phyloP scores from a whole-genome alignment of 2,329 filamentous ascomycete genomes.

The Fusarium mundagurra region DNA sequence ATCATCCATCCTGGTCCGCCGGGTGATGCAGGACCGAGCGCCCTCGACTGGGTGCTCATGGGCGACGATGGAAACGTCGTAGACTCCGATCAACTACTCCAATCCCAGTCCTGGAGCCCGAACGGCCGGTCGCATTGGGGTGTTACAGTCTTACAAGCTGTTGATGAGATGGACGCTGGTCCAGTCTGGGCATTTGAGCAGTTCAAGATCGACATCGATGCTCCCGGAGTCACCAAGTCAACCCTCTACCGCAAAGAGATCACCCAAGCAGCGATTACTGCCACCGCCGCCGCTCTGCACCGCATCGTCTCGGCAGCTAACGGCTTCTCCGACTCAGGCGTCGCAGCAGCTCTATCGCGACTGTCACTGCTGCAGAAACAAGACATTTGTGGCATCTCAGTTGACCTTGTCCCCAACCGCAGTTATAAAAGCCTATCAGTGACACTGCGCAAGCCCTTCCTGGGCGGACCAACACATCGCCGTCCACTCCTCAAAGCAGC shows the following conservation, averaged over 20 bases:
- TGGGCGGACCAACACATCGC: neutral
- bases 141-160: slow-evolving; percentile 28
- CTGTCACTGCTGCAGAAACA: neutral
- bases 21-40: slow-evolving; percentile 27
- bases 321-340: neutral
- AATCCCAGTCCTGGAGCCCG: slow-evolving; percentile 12
- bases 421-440: neutral
- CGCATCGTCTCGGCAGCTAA: slow-evolving; percentile 4
- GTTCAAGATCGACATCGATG: slow-evolving; percentile 23
- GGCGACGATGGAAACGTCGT: slow-evolving; percentile 19
- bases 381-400: neutral
- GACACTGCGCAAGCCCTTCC: slow-evolving; percentile 7
- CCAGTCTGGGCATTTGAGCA: slow-evolving; percentile 33
- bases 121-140: slow-evolving; percentile 29
- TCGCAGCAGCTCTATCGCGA: neutral
- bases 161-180: slow-evolving; percentile 29
- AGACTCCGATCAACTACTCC: slow-evolving; percentile 19
- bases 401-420: neutral
- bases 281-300: slow-evolving; percentile 9
- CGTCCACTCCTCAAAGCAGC: slow-evolving; percentile 18
- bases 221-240: slow-evolving; percentile 19
- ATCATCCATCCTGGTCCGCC: slow-evolving; percentile 28
- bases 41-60: slow-evolving; percentile 29
- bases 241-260: slow-evolving; percentile 20
- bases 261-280: slow-evolving; percentile 16